Evolutionary conservation across 1,139 yeast genomes (phyloP), one percentile per base, ranked within the genome.

Genomic region (Saccharomyces pastorianus): DNA sequence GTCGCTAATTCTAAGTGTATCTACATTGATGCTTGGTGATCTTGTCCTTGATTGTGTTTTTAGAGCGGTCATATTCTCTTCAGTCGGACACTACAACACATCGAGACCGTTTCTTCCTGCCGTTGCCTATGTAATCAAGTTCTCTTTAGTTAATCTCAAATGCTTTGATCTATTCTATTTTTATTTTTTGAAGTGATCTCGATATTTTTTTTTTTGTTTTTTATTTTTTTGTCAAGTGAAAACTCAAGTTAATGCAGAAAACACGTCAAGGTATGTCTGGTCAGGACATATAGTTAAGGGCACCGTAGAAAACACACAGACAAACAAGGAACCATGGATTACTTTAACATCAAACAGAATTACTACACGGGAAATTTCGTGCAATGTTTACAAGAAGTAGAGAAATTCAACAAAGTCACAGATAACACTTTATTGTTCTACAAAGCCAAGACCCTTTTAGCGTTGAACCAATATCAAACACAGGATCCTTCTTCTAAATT

Each of bases 321-420:
- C 34, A 7, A 13, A n/a, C 48, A 31, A 48, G 25, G 2, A 23
- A 11, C 9, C 20, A 68, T 67, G 70, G 68, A 66, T 50, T 61
- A 62, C 50, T 69, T 67, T 54, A 60, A 60, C 23, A 52, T 69
- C 13, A 69, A 66, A 52, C 72, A 69, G 51, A 62, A 61, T 46
- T 69, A 63, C 55, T 69, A 69, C 54, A 63, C 66, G 9, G 72
- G 71, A 26, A 61, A 63, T 52, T 68, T 59, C 51, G 31, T 58
- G 6, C 62, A 62, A 46, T 59, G 61, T 7, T 56, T 68, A 48
- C 59, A 62, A 44, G 68, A 64, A 52, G 53, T 63, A 27, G 63
- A 58, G 38, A 58, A 59, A 47, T 57, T 55, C 34, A 54, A 53
- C 50, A 58, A 61, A 17, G 52, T 57, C 13, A 56, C 58, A 44